phyloP scores from a whole-genome alignment of 2,329 filamentous ascomycete genomes.

The Trichoderma asperellum region DNA sequence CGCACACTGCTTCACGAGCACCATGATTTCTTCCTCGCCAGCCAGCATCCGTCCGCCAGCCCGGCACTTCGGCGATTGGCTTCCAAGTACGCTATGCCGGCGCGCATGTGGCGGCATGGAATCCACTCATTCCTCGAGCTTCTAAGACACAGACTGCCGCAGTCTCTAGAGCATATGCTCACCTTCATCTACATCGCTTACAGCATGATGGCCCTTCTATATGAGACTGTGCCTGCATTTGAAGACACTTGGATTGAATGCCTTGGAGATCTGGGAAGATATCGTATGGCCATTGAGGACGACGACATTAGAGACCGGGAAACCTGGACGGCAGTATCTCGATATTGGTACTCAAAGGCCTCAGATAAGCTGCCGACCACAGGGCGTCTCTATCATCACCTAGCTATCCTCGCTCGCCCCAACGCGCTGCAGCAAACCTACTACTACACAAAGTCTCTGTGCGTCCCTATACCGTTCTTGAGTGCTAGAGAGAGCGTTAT shows the following conservation, averaged over 20 bases:
- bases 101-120: slow-evolving; percentile 90
- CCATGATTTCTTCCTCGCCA: slow-evolving; percentile 84
- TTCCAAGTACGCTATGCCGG: slow-evolving; percentile 86
- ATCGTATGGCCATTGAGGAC: slow-evolving; percentile 89
- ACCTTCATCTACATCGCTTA: slow-evolving; percentile 89
- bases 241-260: slow-evolving; percentile 94
- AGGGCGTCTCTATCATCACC: slow-evolving; percentile 83
- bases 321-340: slow-evolving; percentile 77
- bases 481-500: slow-evolving; percentile 72
- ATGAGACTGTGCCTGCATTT: slow-evolving; percentile 83
- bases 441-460: slow-evolving; percentile 72
- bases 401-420: slow-evolving; percentile 76
- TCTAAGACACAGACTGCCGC: slow-evolving; percentile 72
- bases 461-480: slow-evolving; percentile 67
- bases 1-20: slow-evolving; percentile 80
- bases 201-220: slow-evolving; percentile 83
- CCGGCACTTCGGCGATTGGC: slow-evolving; percentile 69
- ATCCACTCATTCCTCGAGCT: slow-evolving; percentile 86
- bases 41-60: slow-evolving; percentile 80
- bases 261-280: slow-evolving; percentile 81
- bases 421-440: slow-evolving; percentile 72
- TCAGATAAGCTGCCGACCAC: slow-evolving; percentile 75
- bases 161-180: slow-evolving; percentile 84
- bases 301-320: slow-evolving; percentile 75
- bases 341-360: slow-evolving; percentile 83